Evolutionary conservation across 2,329 filamentous ascomycete species (phyloP), one percentile per base, ranked within the genome.

Genomic region (Fusarium compactum): DNA sequence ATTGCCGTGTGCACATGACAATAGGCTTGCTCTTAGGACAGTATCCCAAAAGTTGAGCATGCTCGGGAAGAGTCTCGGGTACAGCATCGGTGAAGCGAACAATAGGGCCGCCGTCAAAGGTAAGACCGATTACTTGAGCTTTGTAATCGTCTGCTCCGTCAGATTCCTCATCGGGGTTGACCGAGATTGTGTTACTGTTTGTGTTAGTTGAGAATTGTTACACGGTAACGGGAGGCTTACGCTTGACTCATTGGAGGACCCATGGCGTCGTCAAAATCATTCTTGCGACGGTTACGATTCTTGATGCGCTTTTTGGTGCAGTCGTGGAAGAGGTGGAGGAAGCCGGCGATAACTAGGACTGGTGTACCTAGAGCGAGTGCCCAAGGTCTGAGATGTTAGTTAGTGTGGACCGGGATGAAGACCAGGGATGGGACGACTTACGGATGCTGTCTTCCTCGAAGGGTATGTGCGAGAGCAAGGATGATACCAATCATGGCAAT

Each of bases 331-430:
- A 87, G 78, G 74, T 87, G 82, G 40, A 85, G 82, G 45, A 87
- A 70, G 1, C 85, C 86, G 8, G 86, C 87, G 52, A 89, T 85
- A 29, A 89, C 87, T 11, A 89, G 80, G 4, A 89, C 86, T 0
- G 87, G 87, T 0, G 87, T 90, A 9, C 87, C 87, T 15, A 90
- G 76, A 15, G 87, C 87, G 9, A 90, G 82, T 3, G 85, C 87
- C 87, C 87, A 90, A 1, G 85, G 85, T 18, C 83, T 84, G 41
- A 40, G 30, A 29, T n/a, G 66, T 71, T 46, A 62, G 30, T 41
- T 16, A 10, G 8, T 8, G 7, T 15, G 12, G 10, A 55, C 22
- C 8, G 12, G 29, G 15, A 50, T 15, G 10, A 9, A 18, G 25
- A 27, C 34, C 1, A 10, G 34, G 34, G 34, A 2, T 38, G 10